These are phyloP conservation scores for Dryas drummondii DNA, from an alignment of 306 rosid genomes.

Conservation along the genomic window DNA sequence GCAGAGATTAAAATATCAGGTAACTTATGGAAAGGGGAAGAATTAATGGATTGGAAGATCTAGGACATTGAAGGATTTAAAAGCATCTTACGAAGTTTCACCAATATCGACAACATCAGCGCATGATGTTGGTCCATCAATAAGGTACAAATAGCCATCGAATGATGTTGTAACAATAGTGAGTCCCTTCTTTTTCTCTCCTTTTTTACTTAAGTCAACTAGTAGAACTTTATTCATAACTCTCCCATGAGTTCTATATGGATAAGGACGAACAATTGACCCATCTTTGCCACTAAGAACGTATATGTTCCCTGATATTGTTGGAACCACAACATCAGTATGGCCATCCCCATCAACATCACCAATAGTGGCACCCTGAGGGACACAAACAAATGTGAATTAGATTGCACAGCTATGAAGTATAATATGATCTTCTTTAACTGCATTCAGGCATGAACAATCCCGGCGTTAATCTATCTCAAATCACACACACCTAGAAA, in stretches of 20 bases:
- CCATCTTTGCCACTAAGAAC: slow-evolving; percentile 99
- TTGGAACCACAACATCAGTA: slow-evolving; percentile 92
- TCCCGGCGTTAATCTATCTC: neutral
- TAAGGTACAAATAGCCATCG: slow-evolving; percentile 91
- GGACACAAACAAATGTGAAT: slow-evolving; percentile 17
- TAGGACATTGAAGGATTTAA: slow-evolving; percentile 14
- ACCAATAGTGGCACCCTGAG: slow-evolving; percentile 86
- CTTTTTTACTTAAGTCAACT: slow-evolving; percentile 73
- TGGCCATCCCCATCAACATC: slow-evolving; percentile 96
- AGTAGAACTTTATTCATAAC: slow-evolving; percentile 94
- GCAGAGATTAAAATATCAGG: slow-evolving; percentile 15
- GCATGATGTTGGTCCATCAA: slow-evolving; percentile 95
- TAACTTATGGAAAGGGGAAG: slow-evolving; percentile 17
- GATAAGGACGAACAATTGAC: slow-evolving; percentile 69
- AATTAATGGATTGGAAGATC: slow-evolving; percentile 24
- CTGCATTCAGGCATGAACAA: neutral
- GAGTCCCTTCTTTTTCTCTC: slow-evolving; percentile 81
- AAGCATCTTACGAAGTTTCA: slow-evolving; percentile 89
- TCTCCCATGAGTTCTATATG: slow-evolving; percentile 90
- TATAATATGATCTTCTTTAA: neutral
- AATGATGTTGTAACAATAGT: slow-evolving; percentile 90
- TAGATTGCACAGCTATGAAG: neutral
- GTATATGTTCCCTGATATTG: slow-evolving; percentile 82
- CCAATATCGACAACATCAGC: slow-evolving; percentile 98
- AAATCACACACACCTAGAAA: slow-evolving; percentile 2